Evolutionary conservation across 116 monocot genomes (phyloP), one percentile per base, ranked within the genome.

Genomic region (Cymodocea nodosa): DNA sequence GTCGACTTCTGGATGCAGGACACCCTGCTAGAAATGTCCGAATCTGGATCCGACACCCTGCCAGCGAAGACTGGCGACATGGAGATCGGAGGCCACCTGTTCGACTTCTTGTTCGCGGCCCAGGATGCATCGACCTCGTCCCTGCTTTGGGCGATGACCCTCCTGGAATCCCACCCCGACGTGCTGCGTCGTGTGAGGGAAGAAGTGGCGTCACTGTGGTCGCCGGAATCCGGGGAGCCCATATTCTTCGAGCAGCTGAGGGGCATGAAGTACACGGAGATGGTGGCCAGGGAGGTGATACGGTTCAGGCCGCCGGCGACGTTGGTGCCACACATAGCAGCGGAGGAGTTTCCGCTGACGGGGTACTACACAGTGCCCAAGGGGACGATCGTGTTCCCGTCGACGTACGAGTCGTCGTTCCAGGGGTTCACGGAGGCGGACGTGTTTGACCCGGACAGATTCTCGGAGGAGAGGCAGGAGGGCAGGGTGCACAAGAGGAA

Each of bases 101-200:
- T 95, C 69, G 90, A 90, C 79, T 95, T 95, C 76, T 70, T 95
- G 62, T 95, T 95, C 80, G 90, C 95, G 2, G 90, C 95, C 6
- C 95, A 95, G 76, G 95, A 95, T 70, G 95, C 95, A 4, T 87
- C 95, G 25, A 95, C 95, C 13, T 95, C 95, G 23, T 90, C 95
- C 15, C 87, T 95, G 1, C 79, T 90, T 16, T 95, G 95, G 95
- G 95, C 90, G 3, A 73, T 95, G 22, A 37, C 87, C 15, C 65
- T 87, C 16, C 85, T 95, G 0, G 90, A 95, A 3, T 76, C 95
- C 2, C 87, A 90, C 76, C 95, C 85, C 18, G 80, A 83, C 9
- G 80, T 95, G 16, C 78, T 90, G 13, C 73, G 22, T 6, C 68
- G 78, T 24, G 87, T 95, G 9, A 79, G 95, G 11, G 74, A 60